Conservation (phyloP, 176 grass and related monocot species). For the Cymbopogon citratus region DNA sequence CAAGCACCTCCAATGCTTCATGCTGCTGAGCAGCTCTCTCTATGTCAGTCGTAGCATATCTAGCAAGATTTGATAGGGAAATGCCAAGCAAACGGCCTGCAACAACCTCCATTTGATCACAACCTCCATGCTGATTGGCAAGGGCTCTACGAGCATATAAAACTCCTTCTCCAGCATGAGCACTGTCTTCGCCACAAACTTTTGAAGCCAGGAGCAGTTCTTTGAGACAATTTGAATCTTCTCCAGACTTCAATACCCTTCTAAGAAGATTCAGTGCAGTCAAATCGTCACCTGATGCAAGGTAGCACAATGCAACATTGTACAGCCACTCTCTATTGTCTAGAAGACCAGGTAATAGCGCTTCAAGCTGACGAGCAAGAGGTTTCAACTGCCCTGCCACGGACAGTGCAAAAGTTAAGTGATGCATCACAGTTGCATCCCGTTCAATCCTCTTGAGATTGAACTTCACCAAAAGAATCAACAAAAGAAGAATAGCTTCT, state of each 20-base stretch:
- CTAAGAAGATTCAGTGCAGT: slow-evolving; percentile 59
- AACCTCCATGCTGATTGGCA: slow-evolving; percentile 32
- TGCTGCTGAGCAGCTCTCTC: slow-evolving; percentile 59
- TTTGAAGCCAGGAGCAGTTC: slow-evolving; percentile 82
- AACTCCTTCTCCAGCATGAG: slow-evolving; percentile 47
- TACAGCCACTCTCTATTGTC: slow-evolving; percentile 55
- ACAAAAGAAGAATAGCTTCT: slow-evolving; percentile 85
- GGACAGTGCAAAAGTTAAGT: slow-evolving; percentile 72
- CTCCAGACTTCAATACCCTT: slow-evolving; percentile 50
- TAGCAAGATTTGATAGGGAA: slow-evolving; percentile 64
- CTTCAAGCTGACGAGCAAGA: slow-evolving; percentile 59
- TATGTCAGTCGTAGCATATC: slow-evolving; percentile 39
- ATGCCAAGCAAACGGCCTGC: slow-evolving; percentile 57
- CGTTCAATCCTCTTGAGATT: slow-evolving; percentile 56
- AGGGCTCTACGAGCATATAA: slow-evolving; percentile 70
- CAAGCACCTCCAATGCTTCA: slow-evolving; percentile 58
- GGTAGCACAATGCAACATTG: slow-evolving; percentile 73
- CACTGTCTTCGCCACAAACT: slow-evolving; percentile 47
- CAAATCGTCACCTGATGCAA: slow-evolving; percentile 58
- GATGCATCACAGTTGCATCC: slow-evolving; percentile 65
- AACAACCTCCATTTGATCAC: slow-evolving; percentile 47
- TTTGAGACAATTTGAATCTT: slow-evolving; percentile 54
- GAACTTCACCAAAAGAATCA: slow-evolving; percentile 80
- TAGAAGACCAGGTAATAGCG: slow-evolving; percentile 53
- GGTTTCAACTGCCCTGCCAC: slow-evolving; percentile 62